Percentiles rank a stretch among this genome's conserved stretches.
These are phyloP conservation scores for Podila epicladia DNA, from an alignment of 192 early-diverging fungal species.

Conservation along the genomic window DNA sequence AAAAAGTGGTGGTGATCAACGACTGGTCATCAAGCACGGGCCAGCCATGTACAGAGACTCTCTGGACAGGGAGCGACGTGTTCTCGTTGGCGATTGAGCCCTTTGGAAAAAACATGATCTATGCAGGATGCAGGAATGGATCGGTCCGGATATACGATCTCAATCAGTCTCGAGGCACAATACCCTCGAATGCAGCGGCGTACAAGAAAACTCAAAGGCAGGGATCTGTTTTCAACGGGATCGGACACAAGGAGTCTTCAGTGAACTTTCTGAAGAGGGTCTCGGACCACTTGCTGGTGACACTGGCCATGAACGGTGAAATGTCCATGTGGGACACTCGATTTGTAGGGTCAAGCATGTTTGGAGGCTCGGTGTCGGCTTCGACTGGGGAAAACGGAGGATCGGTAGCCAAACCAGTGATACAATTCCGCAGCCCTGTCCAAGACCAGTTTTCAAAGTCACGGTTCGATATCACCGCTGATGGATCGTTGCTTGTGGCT, in stretches of 20 bases:
- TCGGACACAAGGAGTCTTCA: conserved; percentile 38
- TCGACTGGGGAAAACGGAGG: background rate
- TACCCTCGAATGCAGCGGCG: background rate
- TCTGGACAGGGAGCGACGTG: conserved; percentile 46
- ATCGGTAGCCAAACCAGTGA: conserved; percentile 8
- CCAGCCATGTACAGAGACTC: background rate
- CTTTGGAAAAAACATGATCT: conserved; percentile 12
- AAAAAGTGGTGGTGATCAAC: conserved; percentile 7
- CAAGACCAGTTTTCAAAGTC: conserved; percentile 16
- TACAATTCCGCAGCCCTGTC: conserved; percentile 17
- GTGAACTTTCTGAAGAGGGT: conserved; percentile 19
- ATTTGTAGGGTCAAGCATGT: conserved; percentile 7
- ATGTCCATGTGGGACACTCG: conserved; percentile 44
- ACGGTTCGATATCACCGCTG: conserved; percentile 20
- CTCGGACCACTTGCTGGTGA: conserved; percentile 33
- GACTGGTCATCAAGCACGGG: conserved; percentile 14
- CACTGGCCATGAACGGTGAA: conserved; percentile 45
- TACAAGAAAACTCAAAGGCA: conserved; percentile 5
- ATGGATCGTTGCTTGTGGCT: conserved; percentile 25
- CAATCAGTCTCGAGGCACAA: conserved; percentile 3
- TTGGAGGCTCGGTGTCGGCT: background rate
- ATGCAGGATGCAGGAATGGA: conserved; percentile 46
- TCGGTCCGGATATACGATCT: conserved; percentile 29
- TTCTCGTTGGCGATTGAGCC: conserved; percentile 34
- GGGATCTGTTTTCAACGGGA: conserved; percentile 9